Base-by-base conservation (phyloP, 495 filamentous ascomycete species). In the Hamigera avellanea region DNA sequence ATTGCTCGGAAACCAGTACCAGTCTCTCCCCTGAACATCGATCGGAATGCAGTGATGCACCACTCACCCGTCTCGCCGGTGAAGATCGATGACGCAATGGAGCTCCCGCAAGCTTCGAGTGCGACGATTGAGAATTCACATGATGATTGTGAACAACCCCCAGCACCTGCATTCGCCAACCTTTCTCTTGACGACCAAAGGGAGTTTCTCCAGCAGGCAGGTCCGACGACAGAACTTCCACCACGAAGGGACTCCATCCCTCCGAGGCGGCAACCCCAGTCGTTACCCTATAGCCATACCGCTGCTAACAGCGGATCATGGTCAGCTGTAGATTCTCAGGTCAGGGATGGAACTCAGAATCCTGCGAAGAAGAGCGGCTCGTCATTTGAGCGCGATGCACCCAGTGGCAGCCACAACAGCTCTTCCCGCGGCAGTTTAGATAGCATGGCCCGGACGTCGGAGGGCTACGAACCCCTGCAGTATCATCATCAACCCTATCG, bases 401-500 rank as follows among this genome's bases (percentile, higher is more conserved):
- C 49, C 6, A 55, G 36, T 14, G 41, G 42, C 26, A 47, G 52
- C 30, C 51, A 55, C 25, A 46, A 54, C 8, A 53, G 45, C 30
- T 66, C 61, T 12, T 64, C 62, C 6, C 54, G 51, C 2, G 64
- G 50, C 15, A 68, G 64, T 37, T 28, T 63, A 27, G 62, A 64
- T 36, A 66, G 64, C 35, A 44, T 46, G 10, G 41, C 52, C 9
- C 53, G 50, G 16, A 42, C 33, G 6, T 46, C 54, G 13, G 65
- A 69, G n/a, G 40, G 19, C 23, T 63, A 61, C 38, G 62, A 67
- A 32, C 66, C 70, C 19, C 38, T 72, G 13, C 52, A 70, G 12
- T 73, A 76, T 39, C 62, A 69, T 38, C 71, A 73, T 33, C 62
- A 65, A 18, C 59, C 61, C 12, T 58, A 64, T 25, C 46, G 49